Evolutionary conservation across 2,329 filamentous ascomycete genomes (phyloP), one percentile per base, ranked within the genome.

Genomic region (Fonsecaea erecta): DNA sequence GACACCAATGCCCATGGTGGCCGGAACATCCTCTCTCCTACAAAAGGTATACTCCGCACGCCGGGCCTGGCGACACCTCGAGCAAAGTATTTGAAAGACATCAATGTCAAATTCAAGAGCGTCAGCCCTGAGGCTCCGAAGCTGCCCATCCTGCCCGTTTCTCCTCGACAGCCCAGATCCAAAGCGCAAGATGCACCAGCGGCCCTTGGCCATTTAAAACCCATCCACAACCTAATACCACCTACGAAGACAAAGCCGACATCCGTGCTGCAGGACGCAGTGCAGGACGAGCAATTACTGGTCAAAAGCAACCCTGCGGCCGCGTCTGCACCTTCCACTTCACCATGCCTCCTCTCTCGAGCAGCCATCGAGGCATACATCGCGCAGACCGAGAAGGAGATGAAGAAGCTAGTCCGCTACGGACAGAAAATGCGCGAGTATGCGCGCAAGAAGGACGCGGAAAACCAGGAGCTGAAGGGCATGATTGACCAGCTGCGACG

Each of bases 11-110:
- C 4, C 16, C 40, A 58, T 43, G 28, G 12, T 12, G 51, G 12
- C 30, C 60, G 54, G 16, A 51, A 40, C 5, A 40, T 61, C 8
- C 37, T 76, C 18, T 86, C 85, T 26, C 84, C 84, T 0, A 83
- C 85, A 0, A 88, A 88, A 71, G 86, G 86, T 67, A 88, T 89
- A 58, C 80, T 89, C n/a, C 79, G 87, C 73, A 89, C 86, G 0
- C 87, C 86, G 5, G 85, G 86, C 3, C 86, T 85, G 1, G 81
- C 79, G 9, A 80, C 79, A 32, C 83, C 82, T 63, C 80, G 84
- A 59, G 80, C 85, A 57, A 88, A 88, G 73, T 86, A 84, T 0
- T 85, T 89, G 74, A 85, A 84, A 73, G 79, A 79, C 57, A 74
- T 77, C 9, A 78, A 76, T 16, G 71, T 75, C 40, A 77, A 77